Percentiles rank a stretch among this genome's conserved stretches.
Evolutionary conservation across 2,329 filamentous ascomycete species (phyloP).

Genomic region (Penicillium sp.): DNA sequence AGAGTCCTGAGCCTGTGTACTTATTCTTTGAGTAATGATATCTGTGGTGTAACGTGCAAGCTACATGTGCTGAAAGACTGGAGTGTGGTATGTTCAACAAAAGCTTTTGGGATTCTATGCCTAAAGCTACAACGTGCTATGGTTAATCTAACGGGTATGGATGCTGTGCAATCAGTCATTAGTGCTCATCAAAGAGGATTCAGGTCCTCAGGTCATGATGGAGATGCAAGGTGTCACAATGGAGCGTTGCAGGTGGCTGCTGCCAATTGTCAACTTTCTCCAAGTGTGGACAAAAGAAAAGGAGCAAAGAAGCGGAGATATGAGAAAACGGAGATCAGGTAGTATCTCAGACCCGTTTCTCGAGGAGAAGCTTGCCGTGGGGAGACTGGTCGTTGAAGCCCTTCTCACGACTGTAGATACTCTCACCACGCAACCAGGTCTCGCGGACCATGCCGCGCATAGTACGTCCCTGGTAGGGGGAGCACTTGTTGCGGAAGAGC

Average conservation of each 20-base stretch:
- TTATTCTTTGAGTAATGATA: not conserved
- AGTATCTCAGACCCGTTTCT: conserved; percentile 36
- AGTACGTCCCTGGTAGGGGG: conserved; percentile 80
- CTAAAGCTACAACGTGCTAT: conserved; percentile 24
- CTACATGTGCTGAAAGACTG: not conserved
- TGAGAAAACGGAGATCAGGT: not conserved
- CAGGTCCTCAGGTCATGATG: conserved; percentile 9
- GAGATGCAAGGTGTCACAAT: conserved; percentile 22
- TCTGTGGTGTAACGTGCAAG: not conserved
- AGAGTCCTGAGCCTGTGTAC: not conserved
- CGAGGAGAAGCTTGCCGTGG: conserved; percentile 42
- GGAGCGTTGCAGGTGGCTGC: conserved; percentile 37
- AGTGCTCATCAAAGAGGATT: conserved; percentile 23
- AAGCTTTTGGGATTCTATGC: conserved; percentile 19
- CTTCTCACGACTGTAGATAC: conserved; percentile 71
- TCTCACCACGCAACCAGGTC: conserved; percentile 79
- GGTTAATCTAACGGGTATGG: conserved; percentile 30
- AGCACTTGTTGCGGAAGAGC: conserved; percentile 93
- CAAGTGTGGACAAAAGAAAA: conserved; percentile 11
- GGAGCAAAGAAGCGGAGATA: not conserved
- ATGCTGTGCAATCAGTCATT: conserved; percentile 26
- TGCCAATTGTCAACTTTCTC: conserved; percentile 15
- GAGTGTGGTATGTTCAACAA: not conserved
- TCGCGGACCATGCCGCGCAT: conserved; percentile 78
- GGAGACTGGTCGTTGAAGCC: conserved; percentile 42